Percentiles rank a stretch among this genome's conserved stretches.
Evolutionary conservation across 495 filamentous ascomycete species (phyloP).

Genomic region (Trichoderma gamsii): DNA sequence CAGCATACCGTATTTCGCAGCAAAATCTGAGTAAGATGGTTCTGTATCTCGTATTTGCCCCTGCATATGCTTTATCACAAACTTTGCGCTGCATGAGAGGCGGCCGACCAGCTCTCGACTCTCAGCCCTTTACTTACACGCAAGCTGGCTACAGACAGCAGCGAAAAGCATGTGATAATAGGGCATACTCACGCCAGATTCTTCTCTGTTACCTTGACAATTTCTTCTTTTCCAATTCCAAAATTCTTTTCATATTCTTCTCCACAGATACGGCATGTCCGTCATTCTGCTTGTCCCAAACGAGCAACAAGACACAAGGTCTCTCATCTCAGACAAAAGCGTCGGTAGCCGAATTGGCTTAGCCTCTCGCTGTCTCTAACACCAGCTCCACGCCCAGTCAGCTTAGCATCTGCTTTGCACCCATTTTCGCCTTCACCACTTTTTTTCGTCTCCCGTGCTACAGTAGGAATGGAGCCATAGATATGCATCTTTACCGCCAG

Average conservation of each 20-base stretch:
- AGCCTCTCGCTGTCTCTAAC: background rate
- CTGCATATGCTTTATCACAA: too few relatives aligned
- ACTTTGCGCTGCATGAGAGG: too few relatives aligned
- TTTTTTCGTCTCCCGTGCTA: background rate
- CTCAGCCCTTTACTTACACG: too few relatives aligned
- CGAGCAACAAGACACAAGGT: conserved; percentile 2
- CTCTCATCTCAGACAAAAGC: background rate
- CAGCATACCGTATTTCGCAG: too few relatives aligned
- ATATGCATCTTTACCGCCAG: conserved; percentile 12
- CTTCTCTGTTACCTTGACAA: too few relatives aligned
- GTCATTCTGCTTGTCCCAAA: background rate
- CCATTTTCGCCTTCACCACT: background rate
- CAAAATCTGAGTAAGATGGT: too few relatives aligned
- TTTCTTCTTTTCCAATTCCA: background rate
- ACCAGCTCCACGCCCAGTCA: conserved; percentile 7
- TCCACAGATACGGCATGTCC: conserved; percentile 3
- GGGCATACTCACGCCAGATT: too few relatives aligned
- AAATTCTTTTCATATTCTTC: background rate
- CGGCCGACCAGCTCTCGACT: too few relatives aligned
- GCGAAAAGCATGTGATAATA: too few relatives aligned
- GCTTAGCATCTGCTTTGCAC: background rate
- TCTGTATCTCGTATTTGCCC: too few relatives aligned
- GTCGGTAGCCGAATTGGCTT: background rate
- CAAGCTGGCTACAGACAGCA: too few relatives aligned
- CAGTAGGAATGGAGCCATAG: background rate